Evolutionary conservation across 2,329 filamentous ascomycete genomes (phyloP).

Genomic region (Botrytis byssoidea): DNA sequence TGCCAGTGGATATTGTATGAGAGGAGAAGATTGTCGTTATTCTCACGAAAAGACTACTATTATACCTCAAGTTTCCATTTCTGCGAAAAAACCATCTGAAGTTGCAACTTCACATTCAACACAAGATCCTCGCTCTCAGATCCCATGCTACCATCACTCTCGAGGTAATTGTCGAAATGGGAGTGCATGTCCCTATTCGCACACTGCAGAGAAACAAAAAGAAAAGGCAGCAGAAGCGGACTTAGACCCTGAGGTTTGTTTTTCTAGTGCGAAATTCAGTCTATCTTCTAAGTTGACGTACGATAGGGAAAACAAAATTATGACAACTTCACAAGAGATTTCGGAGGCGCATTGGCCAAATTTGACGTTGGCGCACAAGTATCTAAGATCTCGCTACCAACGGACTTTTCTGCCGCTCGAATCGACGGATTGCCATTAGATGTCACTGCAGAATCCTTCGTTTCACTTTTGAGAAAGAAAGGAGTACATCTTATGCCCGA

Average conservation of each 20-base stretch:
- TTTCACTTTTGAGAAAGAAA: constrained; percentile 24
- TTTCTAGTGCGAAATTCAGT: not conserved
- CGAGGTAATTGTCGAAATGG: constrained; percentile 28
- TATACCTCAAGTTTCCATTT: not conserved
- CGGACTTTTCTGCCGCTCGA: constrained; percentile 33
- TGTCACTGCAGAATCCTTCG: constrained; percentile 25
- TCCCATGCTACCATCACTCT: constrained; percentile 27
- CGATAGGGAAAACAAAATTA: constrained; percentile 25
- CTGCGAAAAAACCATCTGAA: not conserved
- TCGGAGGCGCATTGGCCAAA: constrained; percentile 29
- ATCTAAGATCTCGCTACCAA: constrained; percentile 32
- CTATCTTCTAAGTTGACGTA: not conserved
- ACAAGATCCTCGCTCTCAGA: not conserved
- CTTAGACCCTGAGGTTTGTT: not conserved
- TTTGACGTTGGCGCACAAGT: constrained; percentile 31
- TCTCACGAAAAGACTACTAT: not conserved
- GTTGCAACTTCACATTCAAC: not conserved
- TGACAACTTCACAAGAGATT: constrained; percentile 31
- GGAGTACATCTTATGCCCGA: constrained; percentile 27
- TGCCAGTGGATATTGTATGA: not conserved
- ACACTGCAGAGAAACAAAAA: constrained; percentile 8
- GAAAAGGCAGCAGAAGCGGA: constrained; percentile 21
- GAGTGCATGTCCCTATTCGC: constrained; percentile 19
- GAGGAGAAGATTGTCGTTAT: constrained; percentile 1
- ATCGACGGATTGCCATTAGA: constrained; percentile 28